Evolutionary conservation across 2,329 filamentous ascomycete species (phyloP), one percentile per base, ranked within the genome.

Genomic region (Metarhizium robertsii): DNA sequence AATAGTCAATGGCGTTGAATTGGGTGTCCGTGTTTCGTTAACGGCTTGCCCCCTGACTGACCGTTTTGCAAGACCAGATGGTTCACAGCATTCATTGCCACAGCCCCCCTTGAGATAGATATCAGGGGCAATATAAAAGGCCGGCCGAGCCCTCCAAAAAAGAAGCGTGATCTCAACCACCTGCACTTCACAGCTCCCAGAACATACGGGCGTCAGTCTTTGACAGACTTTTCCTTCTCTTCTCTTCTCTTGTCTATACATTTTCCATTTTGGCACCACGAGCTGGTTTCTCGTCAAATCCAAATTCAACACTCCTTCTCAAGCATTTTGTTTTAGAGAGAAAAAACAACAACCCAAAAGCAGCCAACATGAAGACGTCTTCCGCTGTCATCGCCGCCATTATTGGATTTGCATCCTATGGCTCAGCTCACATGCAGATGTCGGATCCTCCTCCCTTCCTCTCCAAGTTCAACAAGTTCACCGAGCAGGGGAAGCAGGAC

Each of bases 341-440:
- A 20, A 45, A 2, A 45, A 20, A 45, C n/a, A 52, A 14, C 18
- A 8, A 20, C 25, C 32, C 29, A 3, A 53, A 34, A 29, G 38
- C 11, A 30, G 30, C 14, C 53, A 54, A 43, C 34, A 79, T 79
- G 76, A 71, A 73, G 67, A 66, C 68, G 58, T 57, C 67, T 51
- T 60, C 66, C 30, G 58, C 72, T 58, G 59, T 75, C 59, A 68
- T 71, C 59, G 64, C 71, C 58, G 64, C 71, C 61, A 62, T 75
- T 62, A 60, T 79, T 61, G 71, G 75, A 63, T 60, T 74, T 54
- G 65, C 68, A 54, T 70, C 74, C 58, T 67, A 75, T 51, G 74
- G 71, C 59, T 68, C 74, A 53, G 80, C 76, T 57, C 79, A 83
- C 69, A 83, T 83, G 76, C 74, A 79, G 66, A 79, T 83, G 75